These are phyloP conservation scores for Panaeolus cyanescens DNA, from an alignment of 768 basidiomycete species.

Conservation along the genomic window DNA sequence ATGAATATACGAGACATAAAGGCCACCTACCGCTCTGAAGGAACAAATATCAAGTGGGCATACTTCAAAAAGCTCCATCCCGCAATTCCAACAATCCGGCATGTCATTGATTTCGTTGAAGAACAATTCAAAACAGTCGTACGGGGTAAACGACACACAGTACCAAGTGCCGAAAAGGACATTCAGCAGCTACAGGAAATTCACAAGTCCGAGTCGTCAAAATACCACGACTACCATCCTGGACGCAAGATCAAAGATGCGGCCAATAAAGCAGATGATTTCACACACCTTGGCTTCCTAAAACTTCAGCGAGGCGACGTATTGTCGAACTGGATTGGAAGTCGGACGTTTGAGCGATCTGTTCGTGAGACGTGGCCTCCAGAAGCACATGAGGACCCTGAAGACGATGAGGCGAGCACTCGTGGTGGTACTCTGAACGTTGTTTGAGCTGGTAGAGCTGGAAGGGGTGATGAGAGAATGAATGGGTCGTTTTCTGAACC, in stretches of 20 bases:
- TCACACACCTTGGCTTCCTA: slow-evolving; percentile 11
- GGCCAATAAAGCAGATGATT: slow-evolving; percentile 18
- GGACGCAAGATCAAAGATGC: slow-evolving; percentile 17
- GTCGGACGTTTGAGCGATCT: slow-evolving; percentile 14
- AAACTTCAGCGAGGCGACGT: slow-evolving; percentile 12
- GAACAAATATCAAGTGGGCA: slow-evolving; percentile 31
- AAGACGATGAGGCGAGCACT: too few relatives aligned
- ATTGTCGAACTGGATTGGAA: slow-evolving; percentile 19
- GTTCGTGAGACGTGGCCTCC: slow-evolving; percentile 3
- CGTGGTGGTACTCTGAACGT: not conserved
- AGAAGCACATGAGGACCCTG: not conserved
- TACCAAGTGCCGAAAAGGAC: slow-evolving; percentile 21
- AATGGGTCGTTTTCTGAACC: not conserved
- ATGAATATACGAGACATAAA: slow-evolving; percentile 39
- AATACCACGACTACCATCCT: slow-evolving; percentile 17
- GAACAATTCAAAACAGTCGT: slow-evolving; percentile 21
- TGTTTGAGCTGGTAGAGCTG: not conserved
- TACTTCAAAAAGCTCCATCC: slow-evolving; percentile 33
- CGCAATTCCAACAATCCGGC: slow-evolving; percentile 27
- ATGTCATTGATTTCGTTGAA: slow-evolving; percentile 26
- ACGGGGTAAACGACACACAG: slow-evolving; percentile 26
- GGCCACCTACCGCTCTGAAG: slow-evolving; percentile 32
- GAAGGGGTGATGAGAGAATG: not conserved
- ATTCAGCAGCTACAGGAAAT: slow-evolving; percentile 17
- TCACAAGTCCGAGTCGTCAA: slow-evolving; percentile 19